Evolutionary conservation across 176 grass and related monocot genomes (phyloP), one percentile per base, ranked within the genome.

Genomic region (Musa beccarii): DNA sequence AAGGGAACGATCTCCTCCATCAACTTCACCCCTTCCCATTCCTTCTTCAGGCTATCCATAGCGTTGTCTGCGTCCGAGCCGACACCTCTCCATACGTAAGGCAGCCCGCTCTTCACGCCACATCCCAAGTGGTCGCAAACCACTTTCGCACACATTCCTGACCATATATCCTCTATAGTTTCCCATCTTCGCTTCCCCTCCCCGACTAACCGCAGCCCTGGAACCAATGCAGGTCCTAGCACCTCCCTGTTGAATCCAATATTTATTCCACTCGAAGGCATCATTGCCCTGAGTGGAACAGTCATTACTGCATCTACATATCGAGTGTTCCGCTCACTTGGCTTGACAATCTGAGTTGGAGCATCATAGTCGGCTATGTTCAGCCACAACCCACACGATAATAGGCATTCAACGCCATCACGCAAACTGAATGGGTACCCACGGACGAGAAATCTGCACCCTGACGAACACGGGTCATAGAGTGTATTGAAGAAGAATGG

Each of bases 281-380:
- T 76, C 86, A 99, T 94, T 0, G 88, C 86, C 54, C 83, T 75
- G 1, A 91, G 24, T 0, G 95, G 95, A 74, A 94, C 90, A 14
- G 95, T 99, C 90, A 99, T 89, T 28, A 94, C 95, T 20, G 90
- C 90, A 86, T 99, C 95, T 25, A 99, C 95, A 50, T 99, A 99
- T 4, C 82, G 74, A 9, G 78, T 55, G 80, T 91, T 99, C 2
- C 86, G 76, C 11, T 91, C 86, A 53, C n/a, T 25, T 24, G 71
- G 71, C 71, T 73, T 99, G 59, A 91, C 95, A 21, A 90, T 84
- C 92, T 99, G 95, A 52, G 95, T 99, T 73, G 89, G 86, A 62
- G 90, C 88, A 79, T 99, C 95, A 0, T 94, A 99, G 72, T 99
- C 95, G 0, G 86, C 90, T 9, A 91, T 79, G 71, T 99, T 89